A percentile compares a stretch with the other conserved stretches of the same genome.
Evolutionary conservation across 306 rosid species (phyloP).

Genomic region (Mucuna pruriens): DNA sequence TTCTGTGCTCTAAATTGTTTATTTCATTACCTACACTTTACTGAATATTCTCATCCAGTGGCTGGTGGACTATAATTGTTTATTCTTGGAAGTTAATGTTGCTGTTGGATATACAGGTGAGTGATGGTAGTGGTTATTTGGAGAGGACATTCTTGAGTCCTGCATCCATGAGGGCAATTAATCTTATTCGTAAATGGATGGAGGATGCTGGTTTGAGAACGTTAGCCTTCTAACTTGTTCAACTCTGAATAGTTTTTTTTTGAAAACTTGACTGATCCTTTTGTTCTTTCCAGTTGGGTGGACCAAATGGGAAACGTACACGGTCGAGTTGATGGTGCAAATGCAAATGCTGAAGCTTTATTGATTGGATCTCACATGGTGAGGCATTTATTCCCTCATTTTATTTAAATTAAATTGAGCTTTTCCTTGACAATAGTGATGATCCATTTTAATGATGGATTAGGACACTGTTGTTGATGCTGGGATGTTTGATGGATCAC

Average conservation of each 20-base stretch:
- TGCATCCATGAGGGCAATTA: slow-evolving; percentile 74
- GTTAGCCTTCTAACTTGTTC: slow-evolving; percentile 63
- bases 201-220: slow-evolving; percentile 96
- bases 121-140: slow-evolving; percentile 76
- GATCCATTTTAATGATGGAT: slow-evolving; percentile 24
- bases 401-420: slow-evolving; percentile 13
- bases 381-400: slow-evolving; percentile 28
- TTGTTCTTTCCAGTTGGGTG: slow-evolving; percentile 77
- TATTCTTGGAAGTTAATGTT: slow-evolving; percentile 37
- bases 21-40: not conserved
- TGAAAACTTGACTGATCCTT: slow-evolving; percentile 45
- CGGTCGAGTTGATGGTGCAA: slow-evolving; percentile 82
- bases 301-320: slow-evolving; percentile 87
- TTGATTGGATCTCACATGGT: slow-evolving; percentile 94
- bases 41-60: slow-evolving; percentile 5
- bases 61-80: slow-evolving; percentile 4
- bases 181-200: slow-evolving; percentile 79
- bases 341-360: slow-evolving; percentile 71
- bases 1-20: not conserved
- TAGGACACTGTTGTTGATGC: slow-evolving; percentile 98
- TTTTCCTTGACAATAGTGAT: slow-evolving; percentile 4
- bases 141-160: slow-evolving; percentile 96
- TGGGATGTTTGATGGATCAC: slow-evolving; percentile 87
- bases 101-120: slow-evolving; percentile 61
- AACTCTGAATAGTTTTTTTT: slow-evolving; percentile 19